Evolutionary conservation across 2,329 filamentous ascomycete genomes (phyloP).

Genomic region (Phaeosphaeria sp.): DNA sequence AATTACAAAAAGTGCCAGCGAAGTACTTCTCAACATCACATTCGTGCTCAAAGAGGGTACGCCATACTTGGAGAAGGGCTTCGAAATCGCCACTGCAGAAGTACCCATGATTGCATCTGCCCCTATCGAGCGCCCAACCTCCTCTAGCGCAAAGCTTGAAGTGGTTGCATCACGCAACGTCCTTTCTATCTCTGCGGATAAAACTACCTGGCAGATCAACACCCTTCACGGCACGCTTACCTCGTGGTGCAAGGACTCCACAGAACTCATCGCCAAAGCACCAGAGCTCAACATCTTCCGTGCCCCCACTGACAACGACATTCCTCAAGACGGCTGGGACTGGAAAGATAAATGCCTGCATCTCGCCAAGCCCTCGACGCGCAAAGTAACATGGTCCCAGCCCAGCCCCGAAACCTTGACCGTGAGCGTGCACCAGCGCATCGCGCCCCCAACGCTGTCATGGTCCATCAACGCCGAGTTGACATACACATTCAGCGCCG

Average conservation of each 20-base stretch:
- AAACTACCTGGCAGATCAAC: slow-evolving; percentile 57
- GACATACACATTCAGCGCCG: slow-evolving; percentile 59
- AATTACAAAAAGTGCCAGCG: slow-evolving; percentile 12
- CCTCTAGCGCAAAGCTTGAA: slow-evolving; percentile 52
- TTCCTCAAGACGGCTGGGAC: slow-evolving; percentile 60
- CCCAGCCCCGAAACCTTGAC: slow-evolving; percentile 31
- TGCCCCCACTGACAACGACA: slow-evolving; percentile 70
- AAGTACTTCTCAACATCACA: slow-evolving; percentile 28
- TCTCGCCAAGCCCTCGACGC: slow-evolving; percentile 33
- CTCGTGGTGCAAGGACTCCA: slow-evolving; percentile 36
- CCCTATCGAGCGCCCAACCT: slow-evolving; percentile 31
- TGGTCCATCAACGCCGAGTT: slow-evolving; percentile 56
- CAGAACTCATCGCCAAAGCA: slow-evolving; percentile 39
- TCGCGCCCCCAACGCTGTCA: slow-evolving; percentile 66
- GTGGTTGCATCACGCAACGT: slow-evolving; percentile 24
- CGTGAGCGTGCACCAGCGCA: slow-evolving; percentile 55
- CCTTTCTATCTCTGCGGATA: slow-evolving; percentile 24
- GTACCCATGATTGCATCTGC: slow-evolving; percentile 23
- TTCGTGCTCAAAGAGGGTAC: slow-evolving; percentile 45
- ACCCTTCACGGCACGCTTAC: slow-evolving; percentile 60
- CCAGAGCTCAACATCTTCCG: slow-evolving; percentile 65
- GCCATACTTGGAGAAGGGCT: slow-evolving; percentile 40
- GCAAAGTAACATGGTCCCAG: slow-evolving; percentile 46
- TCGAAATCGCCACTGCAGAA: slow-evolving; percentile 47
- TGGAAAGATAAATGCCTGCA: slow-evolving; percentile 56